phyloP scores from a whole-genome alignment of 1,284 basidiomycete genomes.

The Coriolopsis trogii region DNA sequence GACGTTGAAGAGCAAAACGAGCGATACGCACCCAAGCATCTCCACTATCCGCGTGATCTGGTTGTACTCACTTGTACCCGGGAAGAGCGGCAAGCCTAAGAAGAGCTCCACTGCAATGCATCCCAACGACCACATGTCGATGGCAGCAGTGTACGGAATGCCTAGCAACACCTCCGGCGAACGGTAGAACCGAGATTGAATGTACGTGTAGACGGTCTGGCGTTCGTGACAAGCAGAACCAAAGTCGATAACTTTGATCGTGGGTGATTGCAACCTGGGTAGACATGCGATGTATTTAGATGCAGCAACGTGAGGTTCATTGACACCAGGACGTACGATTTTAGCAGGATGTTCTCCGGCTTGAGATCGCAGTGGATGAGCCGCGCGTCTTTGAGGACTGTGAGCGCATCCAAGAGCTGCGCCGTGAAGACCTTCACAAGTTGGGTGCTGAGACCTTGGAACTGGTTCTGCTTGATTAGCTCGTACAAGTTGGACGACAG shows the following conservation, averaged over 20 bases:
- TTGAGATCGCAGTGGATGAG: conserved; percentile 99
- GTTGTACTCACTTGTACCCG: conserved; percentile 99
- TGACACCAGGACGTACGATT: conserved; percentile 68
- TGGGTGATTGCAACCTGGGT: conserved; percentile 88
- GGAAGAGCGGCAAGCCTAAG: conserved; percentile 94
- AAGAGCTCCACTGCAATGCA: conserved; percentile 99
- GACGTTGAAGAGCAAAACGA: conserved; percentile 1
- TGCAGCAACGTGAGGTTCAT: conserved; percentile 1
- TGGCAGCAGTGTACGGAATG: conserved; percentile 91
- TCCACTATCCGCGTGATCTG: conserved; percentile 96
- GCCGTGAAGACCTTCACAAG: conserved; percentile 98
- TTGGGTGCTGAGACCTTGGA: conserved; percentile 95
- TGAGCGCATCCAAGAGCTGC: conserved; percentile 91
- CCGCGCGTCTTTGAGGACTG: conserved; percentile 92
- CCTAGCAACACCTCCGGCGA: conserved; percentile 97
- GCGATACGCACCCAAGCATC: conserved; percentile 86
- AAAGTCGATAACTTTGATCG: conserved; percentile 99
- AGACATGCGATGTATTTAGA: conserved; percentile 5
- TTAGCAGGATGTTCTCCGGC: conserved; percentile 94
- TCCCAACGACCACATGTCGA: conserved; percentile 96
- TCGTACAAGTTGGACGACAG: conserved; percentile 98
- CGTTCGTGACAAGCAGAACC: conserved; percentile 98
- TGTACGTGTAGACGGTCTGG: conserved; percentile 99
- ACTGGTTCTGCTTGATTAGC: conserved; percentile 99
- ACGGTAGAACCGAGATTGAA: conserved; percentile 98